Conservation (phyloP, 371 early-diverging fungal species). For the Catenaria anguillulae region DNA sequence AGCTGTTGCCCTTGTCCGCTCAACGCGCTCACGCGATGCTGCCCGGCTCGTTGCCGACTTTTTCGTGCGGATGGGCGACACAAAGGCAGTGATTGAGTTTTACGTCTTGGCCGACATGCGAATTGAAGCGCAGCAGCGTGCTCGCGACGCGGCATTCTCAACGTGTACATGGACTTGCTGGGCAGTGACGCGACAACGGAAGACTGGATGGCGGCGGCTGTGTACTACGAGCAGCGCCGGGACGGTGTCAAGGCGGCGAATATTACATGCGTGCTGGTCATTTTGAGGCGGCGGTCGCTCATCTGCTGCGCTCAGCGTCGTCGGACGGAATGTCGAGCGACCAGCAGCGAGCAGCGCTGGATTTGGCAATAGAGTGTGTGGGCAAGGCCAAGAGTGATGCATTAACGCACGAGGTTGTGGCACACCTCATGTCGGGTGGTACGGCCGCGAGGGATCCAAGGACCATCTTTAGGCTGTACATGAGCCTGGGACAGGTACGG, state of each 20-base stretch:
- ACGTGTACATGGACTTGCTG: constrained; percentile 28
- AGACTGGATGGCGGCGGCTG: constrained; percentile 18
- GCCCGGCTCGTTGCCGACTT: constrained; percentile 27
- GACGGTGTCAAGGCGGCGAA: constrained; percentile 20
- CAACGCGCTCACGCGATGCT: constrained; percentile 27
- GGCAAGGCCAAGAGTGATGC: constrained; percentile 29
- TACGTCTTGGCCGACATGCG: constrained; percentile 32
- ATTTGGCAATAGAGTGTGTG: constrained; percentile 32
- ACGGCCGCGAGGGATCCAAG: not conserved
- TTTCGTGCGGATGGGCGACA: constrained; percentile 23
- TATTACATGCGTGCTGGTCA: constrained; percentile 20
- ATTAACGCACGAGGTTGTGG: constrained; percentile 32
- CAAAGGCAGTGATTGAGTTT: constrained; percentile 32
- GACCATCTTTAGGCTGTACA: constrained; percentile 36
- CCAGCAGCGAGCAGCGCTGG: constrained; percentile 22
- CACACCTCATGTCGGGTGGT: constrained; percentile 25
- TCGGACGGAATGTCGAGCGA: no score
- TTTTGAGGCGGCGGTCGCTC: constrained; percentile 24
- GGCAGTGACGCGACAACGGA: constrained; percentile 21
- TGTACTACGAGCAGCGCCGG: constrained; percentile 20
- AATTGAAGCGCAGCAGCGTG: constrained; percentile 32
- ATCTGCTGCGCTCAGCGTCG: constrained; percentile 21
- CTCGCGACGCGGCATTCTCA: constrained; percentile 31
- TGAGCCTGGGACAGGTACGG: constrained; percentile 28
- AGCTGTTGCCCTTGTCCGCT: constrained; percentile 30